These are phyloP conservation scores for Neurospora cerealis DNA, from an alignment of 495 filamentous ascomycete genomes.

Conservation along the genomic window DNA sequence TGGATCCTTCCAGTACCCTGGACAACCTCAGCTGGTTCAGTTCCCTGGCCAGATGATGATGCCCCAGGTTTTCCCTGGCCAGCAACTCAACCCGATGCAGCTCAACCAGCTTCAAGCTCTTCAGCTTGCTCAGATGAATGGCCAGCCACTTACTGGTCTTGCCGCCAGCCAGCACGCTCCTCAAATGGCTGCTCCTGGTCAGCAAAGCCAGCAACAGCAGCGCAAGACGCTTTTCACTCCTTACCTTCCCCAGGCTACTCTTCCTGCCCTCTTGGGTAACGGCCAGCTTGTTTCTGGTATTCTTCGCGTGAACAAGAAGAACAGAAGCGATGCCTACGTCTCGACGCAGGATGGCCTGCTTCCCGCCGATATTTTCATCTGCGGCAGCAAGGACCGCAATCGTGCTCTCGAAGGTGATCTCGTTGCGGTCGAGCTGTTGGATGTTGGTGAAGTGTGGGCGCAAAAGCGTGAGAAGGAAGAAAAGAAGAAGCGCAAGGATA, in stretches of 20 bases:
- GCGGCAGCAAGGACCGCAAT: conserved; percentile 96
- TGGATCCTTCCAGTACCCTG: conserved; percentile 80
- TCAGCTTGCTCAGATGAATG: conserved; percentile 76
- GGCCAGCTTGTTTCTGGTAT: conserved; percentile 94
- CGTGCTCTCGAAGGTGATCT: conserved; percentile 91
- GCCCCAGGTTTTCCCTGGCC: conserved; percentile 68
- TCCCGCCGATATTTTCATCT: conserved; percentile 98
- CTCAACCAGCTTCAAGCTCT: conserved; percentile 85
- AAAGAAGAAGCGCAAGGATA: conserved; percentile 99
- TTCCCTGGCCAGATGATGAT: conserved; percentile 70
- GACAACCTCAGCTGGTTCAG: conserved; percentile 86
- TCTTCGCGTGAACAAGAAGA: conserved; percentile 98
- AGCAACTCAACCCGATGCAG: conserved; percentile 84
- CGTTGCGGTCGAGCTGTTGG: conserved; percentile 90
- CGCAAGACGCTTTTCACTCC: conserved; percentile 98
- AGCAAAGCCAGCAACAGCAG: conserved; percentile 86
- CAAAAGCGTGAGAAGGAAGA: conserved; percentile 99
- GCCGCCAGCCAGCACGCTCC: conserved; percentile 72
- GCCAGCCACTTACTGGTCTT: conserved; percentile 57
- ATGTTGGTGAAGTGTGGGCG: conserved; percentile 96
- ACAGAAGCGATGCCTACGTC: conserved; percentile 95
- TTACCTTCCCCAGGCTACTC: conserved; percentile 88
- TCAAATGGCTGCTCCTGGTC: conserved; percentile 51
- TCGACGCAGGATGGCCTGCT: conserved; percentile 76
- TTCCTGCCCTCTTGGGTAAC: conserved; percentile 83